Conservation (phyloP, 1,284 basidiomycete genomes). For the Trichosporon sp. region DNA sequence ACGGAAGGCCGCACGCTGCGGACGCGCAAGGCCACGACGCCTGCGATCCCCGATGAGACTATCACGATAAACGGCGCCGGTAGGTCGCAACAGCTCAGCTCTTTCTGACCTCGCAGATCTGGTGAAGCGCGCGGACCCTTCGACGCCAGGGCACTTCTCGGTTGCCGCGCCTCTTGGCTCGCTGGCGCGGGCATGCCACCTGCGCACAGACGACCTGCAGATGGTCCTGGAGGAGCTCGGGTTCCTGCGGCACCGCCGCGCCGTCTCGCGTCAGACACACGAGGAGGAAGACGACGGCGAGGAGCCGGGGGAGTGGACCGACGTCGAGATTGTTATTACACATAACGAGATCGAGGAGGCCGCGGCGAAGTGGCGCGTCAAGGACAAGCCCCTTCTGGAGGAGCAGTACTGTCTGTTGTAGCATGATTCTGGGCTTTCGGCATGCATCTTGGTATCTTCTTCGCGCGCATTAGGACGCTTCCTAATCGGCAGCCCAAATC, state of each 20-base stretch:
- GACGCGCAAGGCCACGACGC: conserved; percentile 12
- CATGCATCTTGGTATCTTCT: neutral
- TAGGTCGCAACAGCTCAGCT: conserved; percentile 16
- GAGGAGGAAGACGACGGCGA: conserved; percentile 26
- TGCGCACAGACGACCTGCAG: conserved; percentile 78
- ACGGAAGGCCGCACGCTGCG: conserved; percentile 22
- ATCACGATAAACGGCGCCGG: conserved; percentile 23
- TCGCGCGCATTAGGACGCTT: neutral
- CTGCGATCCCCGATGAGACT: conserved; percentile 10
- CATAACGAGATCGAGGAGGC: conserved; percentile 63
- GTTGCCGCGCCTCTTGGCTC: conserved; percentile 64
- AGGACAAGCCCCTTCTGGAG: conserved; percentile 38
- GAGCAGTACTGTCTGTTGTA: conserved; percentile 37
- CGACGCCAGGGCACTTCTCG: conserved; percentile 35
- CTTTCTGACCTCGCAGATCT: conserved; percentile 6
- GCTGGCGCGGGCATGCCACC: conserved; percentile 71
- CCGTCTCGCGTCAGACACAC: neutral
- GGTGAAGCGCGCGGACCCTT: conserved; percentile 1
- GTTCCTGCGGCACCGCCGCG: conserved; percentile 56
- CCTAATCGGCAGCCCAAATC: neutral
- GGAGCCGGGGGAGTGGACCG: conserved; percentile 39
- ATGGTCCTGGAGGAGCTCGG: conserved; percentile 85
- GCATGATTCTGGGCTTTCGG: neutral
- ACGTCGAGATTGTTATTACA: conserved; percentile 56
- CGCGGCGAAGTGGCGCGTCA: conserved; percentile 39